Percentiles rank a stretch among this genome's conserved stretches.
These are phyloP conservation scores for Solanum neorickii DNA, from an alignment of 257 asterid genomes.

Conservation along the genomic window DNA sequence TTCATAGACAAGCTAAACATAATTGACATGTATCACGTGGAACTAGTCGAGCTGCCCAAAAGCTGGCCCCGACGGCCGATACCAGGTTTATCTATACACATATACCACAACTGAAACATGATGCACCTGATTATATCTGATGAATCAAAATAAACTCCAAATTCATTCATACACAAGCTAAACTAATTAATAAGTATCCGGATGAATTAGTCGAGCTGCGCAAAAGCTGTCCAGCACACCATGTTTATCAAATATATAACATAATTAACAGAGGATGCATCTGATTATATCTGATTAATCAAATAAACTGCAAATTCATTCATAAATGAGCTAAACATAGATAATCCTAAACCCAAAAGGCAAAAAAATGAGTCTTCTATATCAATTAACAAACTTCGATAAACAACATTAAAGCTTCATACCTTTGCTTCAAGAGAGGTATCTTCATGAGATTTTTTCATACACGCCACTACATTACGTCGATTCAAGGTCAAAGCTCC, in stretches of 20 bases:
- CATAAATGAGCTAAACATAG: not conserved
- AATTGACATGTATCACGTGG: not conserved
- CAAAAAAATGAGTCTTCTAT: not conserved
- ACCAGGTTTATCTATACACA: not conserved
- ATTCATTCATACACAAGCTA: not conserved
- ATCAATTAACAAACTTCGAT: not conserved
- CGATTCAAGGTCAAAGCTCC: slow-evolving; percentile 1
- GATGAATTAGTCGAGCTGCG: not conserved
- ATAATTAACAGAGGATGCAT: not conserved
- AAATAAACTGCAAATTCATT: not conserved
- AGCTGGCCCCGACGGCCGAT: not conserved
- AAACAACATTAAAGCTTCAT: not conserved
- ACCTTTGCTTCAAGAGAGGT: slow-evolving; percentile 36
- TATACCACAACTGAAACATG: not conserved
- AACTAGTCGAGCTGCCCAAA: not conserved
- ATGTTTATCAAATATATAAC: not conserved
- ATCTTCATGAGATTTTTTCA: slow-evolving; percentile 14
- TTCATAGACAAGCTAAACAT: not conserved
- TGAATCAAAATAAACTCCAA: not conserved
- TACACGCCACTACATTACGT: slow-evolving; percentile 23
- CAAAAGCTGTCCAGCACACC: not conserved
- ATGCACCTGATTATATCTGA: not conserved
- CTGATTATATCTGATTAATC: not conserved
- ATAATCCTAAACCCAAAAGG: not conserved
- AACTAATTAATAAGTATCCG: not conserved